Base-by-base conservation (phyloP, 352 stramenopile species). In the Phytopythium vexans region DNA sequence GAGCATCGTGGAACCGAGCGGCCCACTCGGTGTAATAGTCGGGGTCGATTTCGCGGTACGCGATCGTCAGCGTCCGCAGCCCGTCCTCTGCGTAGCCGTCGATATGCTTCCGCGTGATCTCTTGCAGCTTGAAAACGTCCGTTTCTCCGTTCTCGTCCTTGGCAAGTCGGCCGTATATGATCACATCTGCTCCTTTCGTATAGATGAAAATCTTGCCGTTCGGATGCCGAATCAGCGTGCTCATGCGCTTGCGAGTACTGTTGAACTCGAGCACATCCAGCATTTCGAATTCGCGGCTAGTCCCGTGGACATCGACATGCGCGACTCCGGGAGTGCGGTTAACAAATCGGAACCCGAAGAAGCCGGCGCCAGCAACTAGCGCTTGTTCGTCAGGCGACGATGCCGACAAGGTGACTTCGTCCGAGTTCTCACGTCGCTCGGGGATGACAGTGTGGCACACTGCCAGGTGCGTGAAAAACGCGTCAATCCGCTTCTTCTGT, bases 401-500 rank as follows among this genome's bases (percentile, higher is more conserved):
- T 21, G 81, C 81, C 0, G 81, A 92, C 14, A 89, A 54, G 3
- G 68, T 89, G 32, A 92, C 56, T 35, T 84, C 66, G 8, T 48
- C 70, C 2, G 81, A 91, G 45, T 75, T 77, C 49, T 89, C 53
- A 78, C 87, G 59, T 71, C 91, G 89, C 71, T 99, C 97, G 0
- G 98, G 95, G 42, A 99, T 98, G 48, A 99, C 96, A 4, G 96
- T 99, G 74, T 99, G 92, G 62, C 92, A 97, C 6, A 97, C 72
- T 0, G 91, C 84, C 15, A 98, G 51, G 59, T 91, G 87, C 37
- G 58, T 86, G 53, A 82, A 95, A 60, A 90, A 98, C 52, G 64
- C 85, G 36, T 93, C 70, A 12, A 90, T 85, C 0, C 74, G 62
- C 31, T 71, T 57, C 43, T 84, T 55, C 51, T 92, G 82, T 8